Evolutionary conservation across 1,284 basidiomycete species (phyloP), one percentile per base, ranked within the genome.

Genomic region (Rhodotorula mucilaginosa): DNA sequence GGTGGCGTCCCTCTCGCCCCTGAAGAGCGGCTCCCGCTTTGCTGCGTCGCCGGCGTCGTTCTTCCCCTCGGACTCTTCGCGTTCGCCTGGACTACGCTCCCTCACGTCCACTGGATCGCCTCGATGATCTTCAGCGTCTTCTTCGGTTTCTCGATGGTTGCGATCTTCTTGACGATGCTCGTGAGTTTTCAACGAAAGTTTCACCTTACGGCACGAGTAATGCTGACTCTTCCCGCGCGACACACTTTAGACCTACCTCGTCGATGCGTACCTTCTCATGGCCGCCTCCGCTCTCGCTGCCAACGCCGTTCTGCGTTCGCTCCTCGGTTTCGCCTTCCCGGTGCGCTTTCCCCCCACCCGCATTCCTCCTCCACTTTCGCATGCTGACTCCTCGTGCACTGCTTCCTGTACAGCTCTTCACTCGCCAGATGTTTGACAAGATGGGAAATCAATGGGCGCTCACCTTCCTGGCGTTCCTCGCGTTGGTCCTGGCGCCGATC

Each of bases 251-350:
- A 52, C 29, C 8, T 76, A 64, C 68, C 69, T 79, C 64, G 64
- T 80, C 59, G 77, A 79, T 48, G 63, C 72, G 3, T 80, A 78
- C 69, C 74, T 74, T 8, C 57, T 87, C 44, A 87, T 87, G 76
- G 88, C 87, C 69, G 88, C 89, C 0, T 87, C 85, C 68, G 88
- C 88, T 5, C 83, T 89, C 48, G 88, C 89, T 0, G 86, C 89
- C 48, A 89, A 88, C 31, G 87, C 90, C 39, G 86, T 92, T 39
- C 79, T 88, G 52, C 86, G 90, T 56, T 88, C 86, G 4, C 80
- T 86, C 4, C 84, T 88, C 65, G 65, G 69, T 46, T 67, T 67
- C 51, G 70, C 65, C n/a, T 65, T 58, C 64, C 64, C 64, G 46
- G 39, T 64, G n/a, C 39, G 49, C 47, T 5, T 13, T 39, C 31